Conservation (phyloP, 768 basidiomycete species). For the Tricholoma saponaceum region DNA sequence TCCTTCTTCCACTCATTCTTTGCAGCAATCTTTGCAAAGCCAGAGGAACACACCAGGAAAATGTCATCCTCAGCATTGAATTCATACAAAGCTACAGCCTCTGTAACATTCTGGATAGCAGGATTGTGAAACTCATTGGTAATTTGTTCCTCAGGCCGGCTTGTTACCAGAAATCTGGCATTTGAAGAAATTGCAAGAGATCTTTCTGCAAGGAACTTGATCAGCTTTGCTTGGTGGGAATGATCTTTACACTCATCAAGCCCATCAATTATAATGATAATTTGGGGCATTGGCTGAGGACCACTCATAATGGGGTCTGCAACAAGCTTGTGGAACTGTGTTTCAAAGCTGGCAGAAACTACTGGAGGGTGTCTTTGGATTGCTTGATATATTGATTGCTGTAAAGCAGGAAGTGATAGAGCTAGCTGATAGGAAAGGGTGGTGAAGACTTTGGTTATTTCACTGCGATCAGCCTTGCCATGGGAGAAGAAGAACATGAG, state of each 20-base stretch:
- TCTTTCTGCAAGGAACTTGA: background rate
- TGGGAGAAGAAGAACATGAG: background rate
- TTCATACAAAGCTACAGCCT: background rate
- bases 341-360: background rate
- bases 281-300: too few relatives aligned
- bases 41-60: background rate
- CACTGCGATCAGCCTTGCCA: background rate
- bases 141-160: background rate
- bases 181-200: background rate
- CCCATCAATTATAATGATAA: background rate
- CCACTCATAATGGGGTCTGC: background rate
- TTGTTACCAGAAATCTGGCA: background rate
- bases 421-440: background rate
- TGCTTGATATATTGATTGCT: background rate
- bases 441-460: background rate
- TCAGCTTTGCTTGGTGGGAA: background rate
- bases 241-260: too few relatives aligned
- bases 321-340: background rate
- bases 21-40: background rate
- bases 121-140: background rate
- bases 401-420: too few relatives aligned
- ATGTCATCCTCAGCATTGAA: background rate
- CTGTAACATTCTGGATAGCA: too few relatives aligned
- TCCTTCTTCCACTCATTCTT: background rate
- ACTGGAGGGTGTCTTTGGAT: background rate